Evolutionary conservation across 768 basidiomycete species (phyloP).

Genomic region (Cubamyces sp.): DNA sequence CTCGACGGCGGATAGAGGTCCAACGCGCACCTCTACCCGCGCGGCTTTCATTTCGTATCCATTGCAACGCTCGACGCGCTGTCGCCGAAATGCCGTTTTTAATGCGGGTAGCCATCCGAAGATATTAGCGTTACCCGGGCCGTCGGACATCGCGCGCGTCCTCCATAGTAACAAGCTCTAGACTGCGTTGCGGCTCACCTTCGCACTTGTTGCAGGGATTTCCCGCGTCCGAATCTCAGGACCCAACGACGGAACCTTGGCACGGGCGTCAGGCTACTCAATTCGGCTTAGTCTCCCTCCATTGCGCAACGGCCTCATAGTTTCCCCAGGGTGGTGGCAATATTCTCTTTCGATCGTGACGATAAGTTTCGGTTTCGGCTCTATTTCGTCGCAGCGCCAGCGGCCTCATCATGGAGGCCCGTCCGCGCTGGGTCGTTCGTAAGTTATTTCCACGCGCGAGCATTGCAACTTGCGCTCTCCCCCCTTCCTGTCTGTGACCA

Average conservation of each 20-base stretch:
- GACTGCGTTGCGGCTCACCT: conserved; percentile 18
- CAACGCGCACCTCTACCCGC: background rate
- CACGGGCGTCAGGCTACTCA: conserved; percentile 21
- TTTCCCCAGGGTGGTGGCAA: conserved; percentile 25
- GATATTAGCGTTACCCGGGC: conserved; percentile 19
- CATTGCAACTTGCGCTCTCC: conserved; percentile 26
- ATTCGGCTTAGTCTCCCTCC: conserved; percentile 22
- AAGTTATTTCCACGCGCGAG: conserved; percentile 25
- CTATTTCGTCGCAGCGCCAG: conserved; percentile 28
- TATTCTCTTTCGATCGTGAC: conserved; percentile 27
- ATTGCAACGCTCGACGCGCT: conserved; percentile 11
- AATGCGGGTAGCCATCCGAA: conserved; percentile 21
- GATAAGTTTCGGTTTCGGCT: conserved; percentile 32
- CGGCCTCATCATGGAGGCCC: conserved; percentile 30
- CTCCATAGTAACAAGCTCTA: conserved; percentile 27
- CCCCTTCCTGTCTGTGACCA: conserved; percentile 25
- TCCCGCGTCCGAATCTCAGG: conserved; percentile 21
- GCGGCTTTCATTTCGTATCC: conserved; percentile 1
- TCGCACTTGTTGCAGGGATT: conserved; percentile 18
- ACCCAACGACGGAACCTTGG: conserved; percentile 21
- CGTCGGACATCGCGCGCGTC: conserved; percentile 22
- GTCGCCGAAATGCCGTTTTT: conserved; percentile 18
- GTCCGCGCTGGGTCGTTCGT: conserved; percentile 28
- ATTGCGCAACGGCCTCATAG: conserved; percentile 26
- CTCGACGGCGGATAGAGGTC: background rate